Evolutionary conservation across 768 basidiomycete genomes (phyloP), one percentile per base, ranked within the genome.

Genomic region (Amanita phalloides): DNA sequence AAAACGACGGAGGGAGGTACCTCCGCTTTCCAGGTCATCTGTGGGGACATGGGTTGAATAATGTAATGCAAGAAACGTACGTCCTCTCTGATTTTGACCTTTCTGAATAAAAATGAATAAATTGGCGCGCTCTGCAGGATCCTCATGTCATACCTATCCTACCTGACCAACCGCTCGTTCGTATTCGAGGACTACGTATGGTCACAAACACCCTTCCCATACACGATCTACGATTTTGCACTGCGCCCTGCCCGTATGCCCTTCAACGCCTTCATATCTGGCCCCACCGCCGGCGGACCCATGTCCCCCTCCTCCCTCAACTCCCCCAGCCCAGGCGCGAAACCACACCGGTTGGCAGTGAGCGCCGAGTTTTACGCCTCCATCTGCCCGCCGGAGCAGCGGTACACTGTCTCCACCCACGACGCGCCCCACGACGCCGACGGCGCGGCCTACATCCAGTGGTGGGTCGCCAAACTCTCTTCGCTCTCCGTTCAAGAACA

Each of bases 131-230:
- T 32, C 10, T 32, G 32, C 35, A 78, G 77, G 3, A 55, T 79
- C 14, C 55, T 82, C 30, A 68, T 76, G 61, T 74, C 74, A 25
- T 74, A 80, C 57, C 61, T 82, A 13, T 78, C 81, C 0, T 71
- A 76, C 44, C 58, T 62, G 35, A 60, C 76, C 9, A 72, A 77
- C 54, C 65, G 79, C 11, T 74, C 77, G 1, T 82, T 73, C 51
- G 80, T 83, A 1, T 84, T 83, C 52, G 77, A 81, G 53, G 79
- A 81, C 58, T 81, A 80, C 53, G 70, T 69, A 33, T 82, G 79
- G 79, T 80, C 81, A 0, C 76, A 73, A 45, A 55, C 67, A 0
- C 74, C 79, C 2, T 61, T 78, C 28, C 74, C 74, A 3, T 81
- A 77, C 61, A 76, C 77, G 2, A 48, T 80, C 0, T 78, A 81